phyloP scores from a whole-genome alignment of 768 basidiomycete species.

The Collybiopsis luxurians region DNA sequence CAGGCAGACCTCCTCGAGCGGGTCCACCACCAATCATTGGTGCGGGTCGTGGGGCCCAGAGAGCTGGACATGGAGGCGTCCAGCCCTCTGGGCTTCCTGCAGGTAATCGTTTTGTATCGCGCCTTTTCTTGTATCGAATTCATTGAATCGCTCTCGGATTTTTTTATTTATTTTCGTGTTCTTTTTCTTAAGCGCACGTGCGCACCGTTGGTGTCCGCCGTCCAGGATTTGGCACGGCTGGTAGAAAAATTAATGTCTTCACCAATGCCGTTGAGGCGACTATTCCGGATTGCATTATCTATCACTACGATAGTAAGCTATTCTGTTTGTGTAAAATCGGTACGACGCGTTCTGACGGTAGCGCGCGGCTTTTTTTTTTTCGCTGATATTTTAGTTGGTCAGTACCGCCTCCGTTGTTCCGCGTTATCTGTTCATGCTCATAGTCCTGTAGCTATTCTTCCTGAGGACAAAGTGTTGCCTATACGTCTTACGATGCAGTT shows the following conservation, averaged over 20 bases:
- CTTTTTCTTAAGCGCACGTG: constrained; percentile 23
- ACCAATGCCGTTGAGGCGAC: constrained; percentile 54
- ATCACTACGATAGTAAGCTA: constrained; percentile 68
- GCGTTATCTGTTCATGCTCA: background rate
- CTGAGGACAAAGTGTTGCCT: constrained; percentile 50
- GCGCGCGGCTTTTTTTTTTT: constrained; percentile 1
- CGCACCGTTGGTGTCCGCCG: constrained; percentile 63
- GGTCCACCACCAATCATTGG: background rate
- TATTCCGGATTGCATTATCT: constrained; percentile 53
- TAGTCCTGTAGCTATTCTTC: constrained; percentile 35
- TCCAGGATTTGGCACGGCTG: constrained; percentile 50
- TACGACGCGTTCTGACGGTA: constrained; percentile 4
- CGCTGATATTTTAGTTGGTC: no score
- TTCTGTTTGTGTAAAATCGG: background rate
- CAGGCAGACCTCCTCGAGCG: background rate
- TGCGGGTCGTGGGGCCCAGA: background rate
- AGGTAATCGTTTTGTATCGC: constrained; percentile 2
- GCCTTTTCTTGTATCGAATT: background rate
- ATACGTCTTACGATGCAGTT: constrained; percentile 46
- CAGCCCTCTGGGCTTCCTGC: constrained; percentile 5
- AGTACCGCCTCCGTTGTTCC: no score
- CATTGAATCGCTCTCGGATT: background rate
- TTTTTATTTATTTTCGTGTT: background rate
- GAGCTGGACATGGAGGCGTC: background rate
- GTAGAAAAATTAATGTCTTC: constrained; percentile 32